These are phyloP conservation scores for Dipteronia sinensis DNA, from an alignment of 345 rosid species.

Conservation along the genomic window DNA sequence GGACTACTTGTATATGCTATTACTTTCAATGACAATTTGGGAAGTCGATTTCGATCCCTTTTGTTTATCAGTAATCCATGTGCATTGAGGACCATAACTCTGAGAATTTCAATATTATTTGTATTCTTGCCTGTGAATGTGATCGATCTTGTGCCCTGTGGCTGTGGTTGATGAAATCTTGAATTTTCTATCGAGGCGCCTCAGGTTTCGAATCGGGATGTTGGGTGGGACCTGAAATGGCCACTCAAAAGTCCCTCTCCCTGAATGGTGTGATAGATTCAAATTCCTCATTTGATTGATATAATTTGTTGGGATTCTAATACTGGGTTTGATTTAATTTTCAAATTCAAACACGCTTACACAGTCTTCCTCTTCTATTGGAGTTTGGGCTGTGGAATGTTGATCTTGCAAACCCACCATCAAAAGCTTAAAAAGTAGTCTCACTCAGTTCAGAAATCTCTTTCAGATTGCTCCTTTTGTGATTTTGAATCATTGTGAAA, in stretches of 20 bases:
- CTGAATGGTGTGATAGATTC: conserved; percentile 31
- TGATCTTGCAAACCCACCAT: background rate
- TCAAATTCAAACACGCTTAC: conserved; percentile 22
- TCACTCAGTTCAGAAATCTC: background rate
- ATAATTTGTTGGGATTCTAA: conserved; percentile 21
- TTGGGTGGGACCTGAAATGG: conserved; percentile 23
- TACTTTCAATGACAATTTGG: too few relatives aligned
- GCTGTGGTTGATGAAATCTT: background rate
- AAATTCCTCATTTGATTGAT: conserved; percentile 17
- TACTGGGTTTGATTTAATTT: conserved; percentile 13
- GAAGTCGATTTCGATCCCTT: background rate
- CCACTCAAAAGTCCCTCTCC: conserved; percentile 6
- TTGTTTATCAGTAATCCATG: background rate
- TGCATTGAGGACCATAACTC: too few relatives aligned
- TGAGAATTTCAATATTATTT: background rate
- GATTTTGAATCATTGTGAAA: background rate
- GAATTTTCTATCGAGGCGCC: conserved; percentile 8
- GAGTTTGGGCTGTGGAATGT: conserved; percentile 14
- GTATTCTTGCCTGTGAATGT: background rate
- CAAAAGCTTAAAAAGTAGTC: conserved; percentile 11
- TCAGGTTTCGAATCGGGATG: conserved; percentile 24
- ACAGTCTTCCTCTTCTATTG: background rate
- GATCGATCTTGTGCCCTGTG: background rate
- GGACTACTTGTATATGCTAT: too few relatives aligned
- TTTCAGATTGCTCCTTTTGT: background rate